Conservation (phyloP, 345 rosid genomes). For the Brassica incana region DNA sequence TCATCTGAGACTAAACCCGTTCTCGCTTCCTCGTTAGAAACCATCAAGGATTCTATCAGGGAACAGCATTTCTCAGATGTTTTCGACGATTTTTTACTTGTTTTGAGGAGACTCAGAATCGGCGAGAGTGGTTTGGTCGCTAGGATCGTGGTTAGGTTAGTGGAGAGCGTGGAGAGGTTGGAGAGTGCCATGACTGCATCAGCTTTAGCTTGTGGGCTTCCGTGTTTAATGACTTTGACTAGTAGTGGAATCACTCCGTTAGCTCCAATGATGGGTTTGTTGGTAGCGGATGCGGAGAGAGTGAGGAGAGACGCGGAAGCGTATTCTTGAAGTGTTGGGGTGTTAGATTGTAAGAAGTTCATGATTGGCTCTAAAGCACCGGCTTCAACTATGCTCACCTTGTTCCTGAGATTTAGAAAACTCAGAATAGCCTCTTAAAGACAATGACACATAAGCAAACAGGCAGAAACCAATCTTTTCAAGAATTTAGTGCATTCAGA, state of each 20-base stretch:
- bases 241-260: constrained; percentile 81
- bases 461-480: background rate
- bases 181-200: constrained; percentile 60
- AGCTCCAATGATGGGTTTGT: constrained; percentile 76
- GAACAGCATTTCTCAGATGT: constrained; percentile 92
- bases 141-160: constrained; percentile 52
- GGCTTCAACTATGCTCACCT: constrained; percentile 78
- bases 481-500: constrained; percentile 5
- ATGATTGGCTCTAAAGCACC: constrained; percentile 85
- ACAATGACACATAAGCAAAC: constrained; percentile 8
- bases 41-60: constrained; percentile 70
- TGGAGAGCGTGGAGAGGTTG: constrained; percentile 72
- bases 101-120: constrained; percentile 57
- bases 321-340: constrained; percentile 58
- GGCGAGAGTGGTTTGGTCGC: constrained; percentile 63
- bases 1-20: constrained; percentile 58
- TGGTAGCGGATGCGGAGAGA: constrained; percentile 73
- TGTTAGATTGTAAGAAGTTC: constrained; percentile 61
- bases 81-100: constrained; percentile 76
- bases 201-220: constrained; percentile 76
- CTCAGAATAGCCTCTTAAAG: constrained; percentile 19
- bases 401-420: constrained; percentile 63
- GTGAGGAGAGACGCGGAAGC: constrained; percentile 91
- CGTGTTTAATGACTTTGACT: constrained; percentile 62
- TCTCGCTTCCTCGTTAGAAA: constrained; percentile 66